Conservation (phyloP, 2,329 filamentous ascomycete genomes). For the Stagonosporopsis tanaceti region DNA sequence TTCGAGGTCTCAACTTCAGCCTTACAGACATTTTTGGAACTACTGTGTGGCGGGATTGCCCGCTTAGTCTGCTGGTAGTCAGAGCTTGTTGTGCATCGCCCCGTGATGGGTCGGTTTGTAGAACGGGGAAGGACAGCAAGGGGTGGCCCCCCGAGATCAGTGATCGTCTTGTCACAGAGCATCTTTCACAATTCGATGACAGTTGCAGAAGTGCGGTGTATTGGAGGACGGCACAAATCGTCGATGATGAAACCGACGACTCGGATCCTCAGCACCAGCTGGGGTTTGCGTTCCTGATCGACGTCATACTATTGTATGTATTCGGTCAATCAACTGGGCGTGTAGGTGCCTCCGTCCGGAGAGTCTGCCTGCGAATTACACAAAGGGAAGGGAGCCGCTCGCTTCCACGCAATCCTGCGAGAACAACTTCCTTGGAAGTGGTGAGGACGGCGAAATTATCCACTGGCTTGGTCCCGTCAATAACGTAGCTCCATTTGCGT, state of each 20-base stretch:
- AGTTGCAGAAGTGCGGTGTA: conserved; percentile 7
- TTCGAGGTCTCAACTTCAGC: conserved; percentile 21
- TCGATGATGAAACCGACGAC: conserved; percentile 1
- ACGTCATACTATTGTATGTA: neutral
- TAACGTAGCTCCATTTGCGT: conserved; percentile 2
- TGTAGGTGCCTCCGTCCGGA: conserved; percentile 5
- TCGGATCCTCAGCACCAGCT: conserved; percentile 7
- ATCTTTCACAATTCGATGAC: neutral
- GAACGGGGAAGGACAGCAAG: no score
- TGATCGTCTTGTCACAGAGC: neutral
- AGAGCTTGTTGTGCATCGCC: conserved; percentile 11
- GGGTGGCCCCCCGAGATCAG: neutral
- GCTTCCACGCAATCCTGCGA: conserved; percentile 1
- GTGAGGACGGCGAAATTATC: conserved; percentile 1
- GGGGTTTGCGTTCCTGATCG: conserved; percentile 19
- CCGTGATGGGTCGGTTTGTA: conserved; percentile 5
- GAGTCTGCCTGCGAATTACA: conserved; percentile 13
- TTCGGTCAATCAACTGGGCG: conserved; percentile 14
- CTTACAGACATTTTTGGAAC: conserved; percentile 11
- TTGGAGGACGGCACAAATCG: conserved; percentile 1
- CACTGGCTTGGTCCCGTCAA: conserved; percentile 3
- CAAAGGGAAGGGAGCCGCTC: neutral
- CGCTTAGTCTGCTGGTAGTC: conserved; percentile 21
- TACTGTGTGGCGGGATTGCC: conserved; percentile 23
- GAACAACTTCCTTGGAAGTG: neutral